Base-by-base conservation (phyloP, 2,329 filamentous ascomycete species). In the Talaromyces islandicus region DNA sequence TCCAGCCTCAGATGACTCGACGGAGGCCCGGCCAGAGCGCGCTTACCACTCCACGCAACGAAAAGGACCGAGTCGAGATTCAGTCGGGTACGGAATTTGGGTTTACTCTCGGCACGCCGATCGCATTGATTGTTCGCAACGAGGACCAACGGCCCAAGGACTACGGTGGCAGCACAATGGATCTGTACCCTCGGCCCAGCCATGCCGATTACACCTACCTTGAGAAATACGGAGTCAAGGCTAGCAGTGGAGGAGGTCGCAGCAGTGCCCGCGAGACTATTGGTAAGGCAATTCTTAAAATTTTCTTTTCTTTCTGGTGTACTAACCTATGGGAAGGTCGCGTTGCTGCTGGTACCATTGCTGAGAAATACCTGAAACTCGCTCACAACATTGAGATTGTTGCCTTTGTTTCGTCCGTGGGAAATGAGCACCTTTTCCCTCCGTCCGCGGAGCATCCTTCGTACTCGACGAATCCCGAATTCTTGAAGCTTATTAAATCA, bases 171-270 rank as follows among this genome's bases (percentile, higher is more conserved):
- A 85, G 86, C 72, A 96, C 92, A 30, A 97, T 97, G 85, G 91
- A 97, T 76, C 79, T 87, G 64, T 97, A 89, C 82, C 94, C 94
- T 4, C 85, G 94, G 56, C 94, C 93, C 38, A 91, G 87, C 73
- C 94, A 97, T 77, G 93, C 94, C 62, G 93, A 97, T 78, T 97
- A 89, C 85, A 97, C 94, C 62, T 97, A 97, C 78, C 83, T 96
- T 63, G 90, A 96, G 76, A 97, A 97, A 80, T 99, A 99, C 75
- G 93, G 93, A 60, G 87, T 95, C 67, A 95, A 95, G 81, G 92
- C 94, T 41, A 90, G 86, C 73, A 92, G 88, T 63, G 93, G 94
- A 61, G 93, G 94, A 67, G 93, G 94, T 58, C 85, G 94, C 64
- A 92, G 89, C 73, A 92, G 88, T 73, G 94, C 94, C n/a, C 83